Conservation (phyloP, 1,284 basidiomycete genomes). For the Pascua sp. region DNA sequence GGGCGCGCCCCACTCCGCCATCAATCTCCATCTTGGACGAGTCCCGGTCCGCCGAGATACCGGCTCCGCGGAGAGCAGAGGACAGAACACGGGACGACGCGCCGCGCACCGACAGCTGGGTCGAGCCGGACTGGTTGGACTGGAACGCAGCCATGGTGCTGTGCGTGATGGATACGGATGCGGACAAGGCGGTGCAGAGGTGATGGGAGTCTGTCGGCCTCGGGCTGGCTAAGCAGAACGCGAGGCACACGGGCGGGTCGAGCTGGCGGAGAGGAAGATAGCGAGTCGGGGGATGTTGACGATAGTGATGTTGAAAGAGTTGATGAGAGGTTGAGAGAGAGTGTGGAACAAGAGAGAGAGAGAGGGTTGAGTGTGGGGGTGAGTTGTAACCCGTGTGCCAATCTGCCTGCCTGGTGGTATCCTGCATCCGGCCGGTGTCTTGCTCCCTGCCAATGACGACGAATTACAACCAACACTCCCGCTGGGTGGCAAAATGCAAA, state of each 20-base stretch:
- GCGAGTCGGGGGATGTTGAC: not conserved
- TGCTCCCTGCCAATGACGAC: too few species aligned
- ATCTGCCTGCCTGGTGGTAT: too few species aligned
- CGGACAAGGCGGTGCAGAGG: not conserved
- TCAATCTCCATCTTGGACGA: slow-evolving; percentile 40
- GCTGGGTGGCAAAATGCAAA: slow-evolving; percentile 5
- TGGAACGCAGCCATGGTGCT: not conserved
- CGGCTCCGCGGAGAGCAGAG: slow-evolving; percentile 35
- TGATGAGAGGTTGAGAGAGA: not conserved
- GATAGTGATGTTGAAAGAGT: not conserved
- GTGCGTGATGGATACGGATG: not conserved
- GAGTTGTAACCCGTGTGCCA: too few species aligned
- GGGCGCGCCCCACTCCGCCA: slow-evolving; percentile 21
- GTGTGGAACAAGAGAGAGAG: not conserved
- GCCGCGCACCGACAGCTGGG: slow-evolving; percentile 1
- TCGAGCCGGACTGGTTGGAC: not conserved
- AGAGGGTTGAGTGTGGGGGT: not conserved
- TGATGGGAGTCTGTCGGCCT: not conserved
- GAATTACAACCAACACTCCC: not conserved
- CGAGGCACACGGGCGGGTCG: not conserved
- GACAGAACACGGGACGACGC: slow-evolving; percentile 5
- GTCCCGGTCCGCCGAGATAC: slow-evolving; percentile 22
- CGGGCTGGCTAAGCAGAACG: not conserved
- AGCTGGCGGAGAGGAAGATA: not conserved
- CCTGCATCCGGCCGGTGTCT: too few species aligned